A percentile compares a stretch with the other conserved stretches of the same genome.
These are phyloP conservation scores for Euphrasia arctica DNA, from an alignment of 305 asterid species.

Conservation along the genomic window DNA sequence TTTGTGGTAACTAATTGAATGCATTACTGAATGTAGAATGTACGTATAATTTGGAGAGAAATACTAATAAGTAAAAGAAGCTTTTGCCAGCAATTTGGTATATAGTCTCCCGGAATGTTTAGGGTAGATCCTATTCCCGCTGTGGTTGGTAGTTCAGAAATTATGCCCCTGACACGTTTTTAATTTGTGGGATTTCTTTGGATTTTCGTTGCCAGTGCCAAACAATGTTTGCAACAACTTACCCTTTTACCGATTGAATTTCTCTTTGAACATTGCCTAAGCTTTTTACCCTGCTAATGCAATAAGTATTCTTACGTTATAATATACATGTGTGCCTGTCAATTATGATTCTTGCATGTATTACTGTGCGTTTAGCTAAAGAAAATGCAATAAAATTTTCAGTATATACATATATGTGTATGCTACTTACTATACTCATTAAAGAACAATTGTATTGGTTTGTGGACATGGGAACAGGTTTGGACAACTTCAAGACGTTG, in stretches of 20 bases:
- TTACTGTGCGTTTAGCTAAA: not conserved
- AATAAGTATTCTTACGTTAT: too few species aligned
- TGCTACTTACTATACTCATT: not conserved
- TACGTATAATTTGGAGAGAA: not conserved
- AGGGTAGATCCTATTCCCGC: not conserved
- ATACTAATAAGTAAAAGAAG: not conserved
- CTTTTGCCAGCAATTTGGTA: slow-evolving; percentile 1
- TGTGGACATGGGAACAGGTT: slow-evolving; percentile 50
- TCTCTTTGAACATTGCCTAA: too few species aligned
- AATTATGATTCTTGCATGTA: not conserved
- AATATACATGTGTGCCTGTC: too few species aligned
- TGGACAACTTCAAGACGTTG: slow-evolving; percentile 94
- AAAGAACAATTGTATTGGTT: not conserved
- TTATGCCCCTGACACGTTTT: not conserved
- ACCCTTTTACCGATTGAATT: too few species aligned
- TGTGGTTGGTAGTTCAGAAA: too few species aligned
- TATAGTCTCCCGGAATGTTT: not conserved
- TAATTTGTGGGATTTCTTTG: not conserved
- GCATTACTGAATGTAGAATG: not conserved
- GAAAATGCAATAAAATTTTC: slow-evolving; percentile 1
- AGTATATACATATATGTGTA: not conserved
- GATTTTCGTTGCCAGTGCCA: too few species aligned
- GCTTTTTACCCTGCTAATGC: too few species aligned
- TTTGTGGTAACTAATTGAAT: not conserved
- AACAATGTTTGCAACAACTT: too few species aligned